Base-by-base conservation (phyloP, 2,329 filamentous ascomycete genomes). In the Aspergillus melleus region DNA sequence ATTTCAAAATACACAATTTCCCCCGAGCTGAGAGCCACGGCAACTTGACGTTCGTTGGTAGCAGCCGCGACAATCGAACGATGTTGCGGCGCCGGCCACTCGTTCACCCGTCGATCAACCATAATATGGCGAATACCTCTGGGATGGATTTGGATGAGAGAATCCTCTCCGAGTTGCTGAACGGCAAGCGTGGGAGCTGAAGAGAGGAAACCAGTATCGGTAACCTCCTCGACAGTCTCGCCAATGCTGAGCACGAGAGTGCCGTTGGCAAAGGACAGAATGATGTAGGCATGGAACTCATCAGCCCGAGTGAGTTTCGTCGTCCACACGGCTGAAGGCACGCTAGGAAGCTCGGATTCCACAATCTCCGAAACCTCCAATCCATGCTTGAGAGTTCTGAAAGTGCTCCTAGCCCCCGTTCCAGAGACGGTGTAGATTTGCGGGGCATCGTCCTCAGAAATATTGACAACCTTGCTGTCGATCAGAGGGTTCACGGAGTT, bases 1-100 rank as follows among this genome's bases (percentile, higher is more conserved):
- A 97, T 94, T 74, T 99, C 96, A 68, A 99, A 99, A 73, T 98
- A 99, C 47, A 96, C 91, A 64, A 99, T 94, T 75, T 99, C 95
- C 42, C 94, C 94, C 9, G 93, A 97, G 72, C 93, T 98, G 26
- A 99, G 82, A 1, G 95, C 95, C 53, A 98, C 89, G 3, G 92
- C 92, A 26, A 99, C 91, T 77, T 99, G 95, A 47, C 91, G 87
- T 68, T 94, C 88, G 70, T 99, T 99, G 16, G 94, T 95, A 1
- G 94, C 89, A 36, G 94, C 96, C 9, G 94, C 92, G 51, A 98
- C 92, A 64, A 99, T 98, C 0, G 94, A 96, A 22, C 95, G 87
- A 80, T 99, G 94, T 67, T 96, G 90, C 0, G 96, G 96, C 5
- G 91, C 90, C 14, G 90, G 88, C 95, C 95, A 99, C 72, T 98